A percentile compares a stretch with the other conserved stretches of the same genome.
These are phyloP conservation scores for Colletotrichum lindemuthianum DNA, from an alignment of 2,329 filamentous ascomycete species.

Conservation along the genomic window DNA sequence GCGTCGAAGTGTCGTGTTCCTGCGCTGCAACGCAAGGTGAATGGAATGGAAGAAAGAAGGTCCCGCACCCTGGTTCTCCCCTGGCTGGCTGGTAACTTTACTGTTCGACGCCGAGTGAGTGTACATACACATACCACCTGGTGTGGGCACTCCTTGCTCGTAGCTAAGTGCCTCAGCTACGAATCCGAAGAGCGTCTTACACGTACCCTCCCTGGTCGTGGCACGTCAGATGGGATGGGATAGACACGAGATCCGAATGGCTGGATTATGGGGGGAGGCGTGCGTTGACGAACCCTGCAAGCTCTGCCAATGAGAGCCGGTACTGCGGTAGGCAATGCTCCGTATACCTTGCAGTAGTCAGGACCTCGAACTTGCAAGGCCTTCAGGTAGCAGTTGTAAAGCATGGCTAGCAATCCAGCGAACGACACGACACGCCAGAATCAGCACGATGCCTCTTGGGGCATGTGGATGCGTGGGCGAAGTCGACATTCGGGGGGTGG, in stretches of 20 bases:
- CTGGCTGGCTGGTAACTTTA: no score
- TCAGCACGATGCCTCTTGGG: constrained; percentile 23
- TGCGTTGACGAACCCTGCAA: not conserved
- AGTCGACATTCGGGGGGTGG: not conserved
- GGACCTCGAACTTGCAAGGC: no score
- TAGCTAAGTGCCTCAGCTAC: constrained; percentile 11
- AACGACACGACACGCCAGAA: not conserved
- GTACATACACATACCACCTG: no score
- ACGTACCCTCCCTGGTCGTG: constrained; percentile 17
- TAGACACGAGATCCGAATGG: constrained; percentile 18
- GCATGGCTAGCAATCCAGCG: not conserved
- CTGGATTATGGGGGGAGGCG: constrained; percentile 1
- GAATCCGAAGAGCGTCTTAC: constrained; percentile 13
- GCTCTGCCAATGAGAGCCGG: no score
- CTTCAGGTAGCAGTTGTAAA: not conserved
- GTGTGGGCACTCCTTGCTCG: no score
- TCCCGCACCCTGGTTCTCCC: no score
- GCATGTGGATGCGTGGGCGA: constrained; percentile 34
- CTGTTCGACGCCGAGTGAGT: no score
- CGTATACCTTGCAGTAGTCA: no score
- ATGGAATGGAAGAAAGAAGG: no score
- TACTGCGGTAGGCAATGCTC: no score
- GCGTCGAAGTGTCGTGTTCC: no score
- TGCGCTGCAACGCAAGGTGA: no score
- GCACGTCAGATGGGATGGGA: constrained; percentile 7